Evolutionary conservation across 495 filamentous ascomycete genomes (phyloP).

Genomic region (Pyronema omphalodes): DNA sequence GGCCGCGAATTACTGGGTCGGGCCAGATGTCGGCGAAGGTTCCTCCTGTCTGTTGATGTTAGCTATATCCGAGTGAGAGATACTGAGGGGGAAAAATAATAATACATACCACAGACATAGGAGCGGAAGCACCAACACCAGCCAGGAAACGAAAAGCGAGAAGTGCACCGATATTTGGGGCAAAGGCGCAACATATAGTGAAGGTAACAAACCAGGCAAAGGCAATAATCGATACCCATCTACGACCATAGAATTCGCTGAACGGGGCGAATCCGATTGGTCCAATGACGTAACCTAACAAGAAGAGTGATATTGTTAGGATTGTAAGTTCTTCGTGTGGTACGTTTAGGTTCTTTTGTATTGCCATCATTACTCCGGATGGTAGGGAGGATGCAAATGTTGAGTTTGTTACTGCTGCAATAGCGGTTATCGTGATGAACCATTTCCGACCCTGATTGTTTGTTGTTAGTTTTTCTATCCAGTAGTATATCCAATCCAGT

Average conservation of each 20-base stretch:
- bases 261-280: conserved; percentile 35
- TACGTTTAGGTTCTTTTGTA: conserved; percentile 29
- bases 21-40: conserved; percentile 37
- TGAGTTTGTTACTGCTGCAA: conserved; percentile 34
- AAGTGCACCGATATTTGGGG: conserved; percentile 32
- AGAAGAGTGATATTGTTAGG: conserved; percentile 34
- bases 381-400: conserved; percentile 36
- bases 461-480: not conserved
- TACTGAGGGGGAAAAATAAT: not conserved
- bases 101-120: conserved; percentile 27
- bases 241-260: conserved; percentile 33
- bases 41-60: conserved; percentile 23
- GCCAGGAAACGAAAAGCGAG: conserved; percentile 34
- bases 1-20: conserved; percentile 32
- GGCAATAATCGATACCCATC: not conserved
- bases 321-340: conserved; percentile 28
- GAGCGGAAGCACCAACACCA: conserved; percentile 34
- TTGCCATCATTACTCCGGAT: conserved; percentile 31
- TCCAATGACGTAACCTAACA: conserved; percentile 35
- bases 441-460: conserved; percentile 19
- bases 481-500: too few species aligned
- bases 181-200: conserved; percentile 35
- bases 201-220: conserved; percentile 28
- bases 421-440: conserved; percentile 30
- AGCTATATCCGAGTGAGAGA: not conserved